Conservation (phyloP, 306 rosid species). For the Crataegus laevigata region DNA sequence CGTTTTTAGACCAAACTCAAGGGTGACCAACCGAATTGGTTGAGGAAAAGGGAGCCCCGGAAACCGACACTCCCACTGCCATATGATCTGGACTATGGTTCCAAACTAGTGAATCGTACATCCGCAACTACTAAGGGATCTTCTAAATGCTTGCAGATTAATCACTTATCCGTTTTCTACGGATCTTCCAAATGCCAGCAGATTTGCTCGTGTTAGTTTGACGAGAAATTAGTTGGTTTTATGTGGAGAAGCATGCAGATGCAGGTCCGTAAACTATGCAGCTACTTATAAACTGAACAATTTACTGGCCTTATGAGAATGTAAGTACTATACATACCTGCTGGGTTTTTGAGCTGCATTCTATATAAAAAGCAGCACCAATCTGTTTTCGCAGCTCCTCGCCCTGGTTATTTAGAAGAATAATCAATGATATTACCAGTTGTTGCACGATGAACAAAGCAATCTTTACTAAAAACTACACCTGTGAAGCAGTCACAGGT, state of each 20-base stretch:
- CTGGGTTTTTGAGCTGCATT: slow-evolving; percentile 97
- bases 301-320: not conserved
- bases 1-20: not conserved
- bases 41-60: not conserved
- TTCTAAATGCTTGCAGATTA: not conserved
- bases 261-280: not conserved
- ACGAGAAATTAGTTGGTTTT: not conserved
- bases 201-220: not conserved
- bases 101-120: not conserved
- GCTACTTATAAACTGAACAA: not conserved
- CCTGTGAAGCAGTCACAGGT: slow-evolving; percentile 81
- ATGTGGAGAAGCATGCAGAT: not conserved
- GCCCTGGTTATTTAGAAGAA: slow-evolving; percentile 45
- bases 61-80: not conserved
- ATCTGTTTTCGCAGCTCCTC: slow-evolving; percentile 91
- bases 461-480: slow-evolving; percentile 20
- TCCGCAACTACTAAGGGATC: not conserved
- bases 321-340: slow-evolving; percentile 42
- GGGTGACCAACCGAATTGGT: not conserved
- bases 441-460: slow-evolving; percentile 7
- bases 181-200: not conserved
- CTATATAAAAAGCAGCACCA: slow-evolving; percentile 70
- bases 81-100: not conserved
- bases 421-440: slow-evolving; percentile 5
- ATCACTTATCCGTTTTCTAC: not conserved